Percentiles rank a stretch among this genome's conserved stretches.
phyloP scores from a whole-genome alignment of 2,329 filamentous ascomycete species.

The Xylaria hypoxylon region DNA sequence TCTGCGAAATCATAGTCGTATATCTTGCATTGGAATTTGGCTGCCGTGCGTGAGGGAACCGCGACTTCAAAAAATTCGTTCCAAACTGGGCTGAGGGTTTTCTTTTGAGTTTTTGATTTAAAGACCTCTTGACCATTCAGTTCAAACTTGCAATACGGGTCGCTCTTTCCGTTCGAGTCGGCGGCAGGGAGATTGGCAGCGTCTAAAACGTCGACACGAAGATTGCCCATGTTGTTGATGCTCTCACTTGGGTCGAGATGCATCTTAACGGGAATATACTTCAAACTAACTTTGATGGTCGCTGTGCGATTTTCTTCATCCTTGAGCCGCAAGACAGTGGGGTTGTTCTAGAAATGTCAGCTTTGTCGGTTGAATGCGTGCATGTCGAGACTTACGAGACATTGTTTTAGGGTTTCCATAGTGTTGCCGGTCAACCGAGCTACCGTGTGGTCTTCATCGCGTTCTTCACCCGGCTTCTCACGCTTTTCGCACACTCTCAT shows the following conservation, averaged over 20 bases:
- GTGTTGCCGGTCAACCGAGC: slow-evolving; percentile 88
- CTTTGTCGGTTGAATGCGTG: not conserved
- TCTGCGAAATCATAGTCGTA: slow-evolving; percentile 98
- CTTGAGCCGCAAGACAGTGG: slow-evolving; percentile 82
- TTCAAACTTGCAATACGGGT: slow-evolving; percentile 95
- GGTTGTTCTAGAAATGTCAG: slow-evolving; percentile 76
- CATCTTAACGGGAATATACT: slow-evolving; percentile 96
- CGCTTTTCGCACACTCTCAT: slow-evolving; percentile 85
- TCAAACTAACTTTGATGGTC: slow-evolving; percentile 89
- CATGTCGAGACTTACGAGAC: slow-evolving; percentile 69
- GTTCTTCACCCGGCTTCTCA: slow-evolving; percentile 75
- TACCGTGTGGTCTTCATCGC: slow-evolving; percentile 77
- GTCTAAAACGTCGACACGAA: slow-evolving; percentile 93
- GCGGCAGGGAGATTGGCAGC: slow-evolving; percentile 89
- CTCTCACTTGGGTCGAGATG: slow-evolving; percentile 92
- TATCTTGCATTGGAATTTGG: slow-evolving; percentile 84
- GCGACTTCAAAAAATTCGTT: slow-evolving; percentile 94
- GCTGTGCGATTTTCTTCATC: slow-evolving; percentile 80
- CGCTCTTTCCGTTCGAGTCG: slow-evolving; percentile 95
- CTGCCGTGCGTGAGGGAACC: slow-evolving; percentile 84
- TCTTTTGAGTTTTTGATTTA: slow-evolving; percentile 97
- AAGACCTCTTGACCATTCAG: slow-evolving; percentile 89
- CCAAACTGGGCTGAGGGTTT: slow-evolving; percentile 94
- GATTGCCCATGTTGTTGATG: slow-evolving; percentile 98
- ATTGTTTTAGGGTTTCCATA: slow-evolving; percentile 86